phyloP scores from a whole-genome alignment of 768 basidiomycete genomes.

The Candolleomyces aberdarensis region DNA sequence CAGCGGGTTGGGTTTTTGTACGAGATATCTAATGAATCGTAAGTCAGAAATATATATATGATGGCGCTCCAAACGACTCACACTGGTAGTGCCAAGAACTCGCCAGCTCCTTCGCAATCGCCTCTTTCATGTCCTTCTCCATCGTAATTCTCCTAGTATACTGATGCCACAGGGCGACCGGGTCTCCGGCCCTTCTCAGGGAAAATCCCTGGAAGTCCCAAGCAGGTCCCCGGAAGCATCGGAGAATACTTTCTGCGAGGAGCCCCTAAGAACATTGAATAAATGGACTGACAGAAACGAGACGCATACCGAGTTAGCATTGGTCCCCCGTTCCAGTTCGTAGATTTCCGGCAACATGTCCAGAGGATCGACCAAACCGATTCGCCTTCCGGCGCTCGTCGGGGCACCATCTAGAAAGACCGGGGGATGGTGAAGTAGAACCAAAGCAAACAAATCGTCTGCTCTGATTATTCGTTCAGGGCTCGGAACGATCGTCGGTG shows the following conservation, averaged over 20 bases:
- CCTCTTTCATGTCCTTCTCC: conserved; percentile 25
- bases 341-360: conserved; percentile 51
- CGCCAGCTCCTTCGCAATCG: conserved; percentile 38
- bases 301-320: neutral
- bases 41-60: neutral
- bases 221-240: conserved; percentile 29
- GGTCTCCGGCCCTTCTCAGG: conserved; percentile 28
- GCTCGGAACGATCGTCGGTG: conserved; percentile 26
- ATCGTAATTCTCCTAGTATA: conserved; percentile 37
- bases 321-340: conserved; percentile 18
- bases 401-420: conserved; percentile 29
- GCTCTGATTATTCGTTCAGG: conserved; percentile 31
- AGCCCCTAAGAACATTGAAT: conserved; percentile 14
- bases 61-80: conserved; percentile 16
- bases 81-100: conserved; percentile 46
- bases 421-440: conserved; percentile 46
- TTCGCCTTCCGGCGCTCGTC: conserved; percentile 34
- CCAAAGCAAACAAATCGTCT: conserved; percentile 44
- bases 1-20: conserved; percentile 39
- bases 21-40: conserved; percentile 28
- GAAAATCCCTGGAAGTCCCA: conserved; percentile 29
- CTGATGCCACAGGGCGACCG: conserved; percentile 39
- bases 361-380: conserved; percentile 54
- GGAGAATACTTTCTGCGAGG: conserved; percentile 26
- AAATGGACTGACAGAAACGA: neutral